Conservation (phyloP, 31 red algal genomes). For the Asparagopsis taxiformis region DNA sequence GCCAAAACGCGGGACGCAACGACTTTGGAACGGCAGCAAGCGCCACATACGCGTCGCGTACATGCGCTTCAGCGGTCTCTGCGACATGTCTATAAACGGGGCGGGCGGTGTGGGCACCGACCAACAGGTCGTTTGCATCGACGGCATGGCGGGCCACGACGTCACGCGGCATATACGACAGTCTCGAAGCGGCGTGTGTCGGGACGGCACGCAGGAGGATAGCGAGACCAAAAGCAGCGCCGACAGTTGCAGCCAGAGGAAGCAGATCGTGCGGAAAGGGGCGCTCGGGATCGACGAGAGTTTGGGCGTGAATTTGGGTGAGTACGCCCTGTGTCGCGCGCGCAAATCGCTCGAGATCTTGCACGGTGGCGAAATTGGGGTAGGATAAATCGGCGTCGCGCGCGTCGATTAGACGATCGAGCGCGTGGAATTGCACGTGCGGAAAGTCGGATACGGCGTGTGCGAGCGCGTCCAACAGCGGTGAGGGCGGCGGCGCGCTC, state of each 20-base stretch:
- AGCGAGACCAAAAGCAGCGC: conserved; percentile 44
- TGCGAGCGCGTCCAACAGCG: conserved; percentile 54
- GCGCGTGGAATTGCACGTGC: conserved; percentile 13
- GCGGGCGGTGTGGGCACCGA: not conserved
- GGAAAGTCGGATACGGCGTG: conserved; percentile 20
- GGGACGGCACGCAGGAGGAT: conserved; percentile 66
- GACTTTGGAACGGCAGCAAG: not conserved
- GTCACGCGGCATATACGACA: conserved; percentile 65
- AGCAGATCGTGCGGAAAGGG: not conserved
- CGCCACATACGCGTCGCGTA: conserved; percentile 4
- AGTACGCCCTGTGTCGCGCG: conserved; percentile 38
- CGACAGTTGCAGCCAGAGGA: conserved; percentile 4
- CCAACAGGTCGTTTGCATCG: conserved; percentile 11
- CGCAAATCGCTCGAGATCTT: conserved; percentile 23
- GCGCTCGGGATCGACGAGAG: conserved; percentile 24
- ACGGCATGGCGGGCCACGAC: conserved; percentile 21
- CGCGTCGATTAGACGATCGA: conserved; percentile 56
- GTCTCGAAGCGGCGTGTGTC: conserved; percentile 31
- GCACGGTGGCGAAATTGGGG: conserved; percentile 33
- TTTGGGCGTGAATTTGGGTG: conserved; percentile 46
- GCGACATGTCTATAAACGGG: conserved; percentile 48
- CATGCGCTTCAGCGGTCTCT: conserved; percentile 3
- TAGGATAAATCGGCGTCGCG: conserved; percentile 55
- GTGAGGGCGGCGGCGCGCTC: conserved; percentile 9
- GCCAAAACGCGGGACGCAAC: conserved; percentile 44